Evolutionary conservation across 2,329 filamentous ascomycete species (phyloP), one percentile per base, ranked within the genome.

Genomic region (Drechslerella coelobrocha): DNA sequence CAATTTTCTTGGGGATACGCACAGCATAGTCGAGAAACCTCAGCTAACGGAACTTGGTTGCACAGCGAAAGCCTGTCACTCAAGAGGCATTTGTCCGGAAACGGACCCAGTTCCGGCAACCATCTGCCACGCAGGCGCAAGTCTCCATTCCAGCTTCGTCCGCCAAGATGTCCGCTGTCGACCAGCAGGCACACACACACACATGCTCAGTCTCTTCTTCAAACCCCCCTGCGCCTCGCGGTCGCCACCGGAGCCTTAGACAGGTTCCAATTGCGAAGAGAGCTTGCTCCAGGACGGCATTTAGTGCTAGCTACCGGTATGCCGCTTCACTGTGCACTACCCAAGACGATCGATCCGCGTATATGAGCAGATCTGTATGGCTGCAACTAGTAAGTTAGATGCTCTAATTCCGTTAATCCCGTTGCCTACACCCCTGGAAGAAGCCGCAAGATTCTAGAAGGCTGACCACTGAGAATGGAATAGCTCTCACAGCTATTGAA

Each of bases 351-450:
- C 39, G 41, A 55, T 50, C 34, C 17, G 12, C 47, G 6, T 54
- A 53, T 29, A 37, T 71, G 23, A 21, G 59, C 26, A 63, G 60
- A 31, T 59, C 66, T 8, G 56, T 71, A 50, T 45, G 57, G 26
- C 24, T 71, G 47, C 66, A 71, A 71, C 59, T 71, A 63, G 66
- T 71, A 62, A 63, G 66, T 14, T 54, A 54, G 14, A 27, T n/a
- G 12, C 10, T 41, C 26, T 29, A 51, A 31, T 12, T 6, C 29
- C 29, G 29, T 31, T 12, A 9, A 43, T 24, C 9, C 34, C 31
- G 31, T 31, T 31, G 6, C 29, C 6, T 31, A 31, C 29, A n/a
- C n/a, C 26, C 45, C 9, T 31, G 19, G 2, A 23, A 14, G 48
- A 17, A 23, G 5, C 26, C n/a, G n/a, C 21, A 37, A 23, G 41